Conservation (phyloP, 371 early-diverging fungal genomes). For the Mucor lusitanicus region DNA sequence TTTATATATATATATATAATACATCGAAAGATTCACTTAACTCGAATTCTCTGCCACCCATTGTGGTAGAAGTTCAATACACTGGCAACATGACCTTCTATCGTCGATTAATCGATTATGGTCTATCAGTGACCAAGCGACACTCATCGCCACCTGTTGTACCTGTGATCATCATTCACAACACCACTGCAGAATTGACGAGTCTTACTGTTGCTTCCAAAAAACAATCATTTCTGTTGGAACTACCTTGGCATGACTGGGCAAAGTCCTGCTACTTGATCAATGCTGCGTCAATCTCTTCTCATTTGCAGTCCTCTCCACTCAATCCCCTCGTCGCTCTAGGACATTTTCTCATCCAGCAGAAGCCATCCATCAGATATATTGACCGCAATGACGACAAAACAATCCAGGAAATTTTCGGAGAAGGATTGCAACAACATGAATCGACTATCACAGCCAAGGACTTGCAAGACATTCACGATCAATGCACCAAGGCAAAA, state of each 20-base stretch:
- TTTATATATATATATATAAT: too few relatives aligned
- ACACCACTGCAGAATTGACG: conserved; percentile 11
- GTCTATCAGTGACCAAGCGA: conserved; percentile 13
- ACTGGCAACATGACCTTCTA: conserved; percentile 13
- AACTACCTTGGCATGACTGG: conserved; percentile 18
- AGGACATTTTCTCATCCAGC: conserved; percentile 12
- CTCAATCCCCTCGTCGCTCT: conserved; percentile 22
- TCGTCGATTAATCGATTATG: conserved; percentile 17
- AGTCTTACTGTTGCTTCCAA: conserved; percentile 16
- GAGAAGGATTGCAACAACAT: conserved; percentile 14
- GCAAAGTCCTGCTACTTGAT: conserved; percentile 15
- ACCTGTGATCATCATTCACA: conserved; percentile 9
- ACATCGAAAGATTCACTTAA: too few relatives aligned
- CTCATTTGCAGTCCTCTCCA: conserved; percentile 6
- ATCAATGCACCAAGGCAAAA: conserved; percentile 14
- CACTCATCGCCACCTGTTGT: conserved; percentile 1
- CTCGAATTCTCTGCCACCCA: conserved; percentile 10
- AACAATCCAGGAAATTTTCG: conserved; percentile 12
- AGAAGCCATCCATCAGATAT: conserved; percentile 9
- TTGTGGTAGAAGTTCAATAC: conserved; percentile 17
- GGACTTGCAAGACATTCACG: conserved; percentile 9
- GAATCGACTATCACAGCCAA: conserved; percentile 9
- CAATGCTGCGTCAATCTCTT: conserved; percentile 14
- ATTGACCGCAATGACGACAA: conserved; percentile 16
- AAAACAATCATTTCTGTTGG: too few relatives aligned